phyloP scores from a whole-genome alignment of 176 grass and related monocot species.

The Alopecurus myosuroides region DNA sequence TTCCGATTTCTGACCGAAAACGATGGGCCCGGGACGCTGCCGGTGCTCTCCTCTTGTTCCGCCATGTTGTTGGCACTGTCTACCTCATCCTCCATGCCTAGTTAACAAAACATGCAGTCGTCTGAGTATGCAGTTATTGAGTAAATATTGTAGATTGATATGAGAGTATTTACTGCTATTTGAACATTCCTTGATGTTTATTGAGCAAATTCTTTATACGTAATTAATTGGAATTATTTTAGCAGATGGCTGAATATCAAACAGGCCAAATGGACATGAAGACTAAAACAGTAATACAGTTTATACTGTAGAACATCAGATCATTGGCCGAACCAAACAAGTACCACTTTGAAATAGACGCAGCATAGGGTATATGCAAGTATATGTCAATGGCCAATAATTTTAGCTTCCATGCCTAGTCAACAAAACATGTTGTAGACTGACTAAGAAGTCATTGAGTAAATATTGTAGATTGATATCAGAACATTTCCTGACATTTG shows the following conservation, averaged over 20 bases:
- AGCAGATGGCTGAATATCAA: background rate
- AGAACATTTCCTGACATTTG: too few species aligned
- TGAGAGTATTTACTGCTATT: background rate
- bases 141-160: background rate
- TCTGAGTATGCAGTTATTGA: background rate
- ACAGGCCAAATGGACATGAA: background rate
- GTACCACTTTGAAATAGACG: background rate
- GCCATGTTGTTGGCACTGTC: background rate
- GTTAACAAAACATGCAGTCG: background rate
- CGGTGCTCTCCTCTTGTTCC: slow-evolving; percentile 22
- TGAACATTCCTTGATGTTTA: background rate
- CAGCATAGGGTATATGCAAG: background rate
- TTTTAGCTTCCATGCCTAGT: slow-evolving; percentile 2
- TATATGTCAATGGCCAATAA: background rate
- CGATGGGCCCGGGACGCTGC: background rate
- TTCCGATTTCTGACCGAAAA: background rate
- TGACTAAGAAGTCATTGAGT: background rate
- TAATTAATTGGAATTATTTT: background rate
- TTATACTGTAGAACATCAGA: background rate
- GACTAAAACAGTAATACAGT: background rate
- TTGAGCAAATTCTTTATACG: background rate
- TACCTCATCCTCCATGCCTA: slow-evolving; percentile 9
- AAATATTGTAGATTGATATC: background rate
- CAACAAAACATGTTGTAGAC: background rate
- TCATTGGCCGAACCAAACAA: background rate